These are phyloP conservation scores for Tulasnella sp. DNA, from an alignment of 768 basidiomycete genomes.

Conservation along the genomic window DNA sequence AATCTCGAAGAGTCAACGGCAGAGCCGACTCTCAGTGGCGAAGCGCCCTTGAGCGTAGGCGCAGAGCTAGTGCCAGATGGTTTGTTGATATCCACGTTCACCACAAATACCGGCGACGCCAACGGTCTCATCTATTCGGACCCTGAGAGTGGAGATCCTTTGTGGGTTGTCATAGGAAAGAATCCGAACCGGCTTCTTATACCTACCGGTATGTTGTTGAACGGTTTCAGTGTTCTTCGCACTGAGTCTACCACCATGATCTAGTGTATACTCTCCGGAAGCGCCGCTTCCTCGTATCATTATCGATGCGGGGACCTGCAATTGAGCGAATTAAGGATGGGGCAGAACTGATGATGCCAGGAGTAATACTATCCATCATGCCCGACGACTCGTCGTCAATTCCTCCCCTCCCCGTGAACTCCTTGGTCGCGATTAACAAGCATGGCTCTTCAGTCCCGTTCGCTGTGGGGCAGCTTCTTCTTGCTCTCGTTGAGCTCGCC, in stretches of 20 bases:
- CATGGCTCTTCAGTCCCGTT: conserved; percentile 61
- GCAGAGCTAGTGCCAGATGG: conserved; percentile 77
- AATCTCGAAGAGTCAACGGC: neutral
- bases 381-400: neutral
- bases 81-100: conserved; percentile 67
- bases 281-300: conserved; percentile 64
- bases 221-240: conserved; percentile 14
- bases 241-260: conserved; percentile 14
- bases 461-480: conserved; percentile 73
- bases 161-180: conserved; percentile 80
- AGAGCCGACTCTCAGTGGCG: conserved; percentile 54
- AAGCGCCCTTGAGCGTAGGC: neutral
- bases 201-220: conserved; percentile 57
- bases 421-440: conserved; percentile 66
- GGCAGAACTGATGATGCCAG: conserved; percentile 89
- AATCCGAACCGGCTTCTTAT: conserved; percentile 61
- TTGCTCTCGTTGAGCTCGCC: conserved; percentile 54
- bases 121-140: conserved; percentile 55
- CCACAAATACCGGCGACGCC: conserved; percentile 62
- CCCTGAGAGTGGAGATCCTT: conserved; percentile 65
- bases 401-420: conserved; percentile 41
- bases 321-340: conserved; percentile 72
- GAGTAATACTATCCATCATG: conserved; percentile 59
- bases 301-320: conserved; percentile 73
- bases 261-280: conserved; percentile 81